A percentile compares a stretch with the other conserved stretches of the same genome.
Evolutionary conservation across 2,329 filamentous ascomycete genomes (phyloP).

Genomic region (Ophiocordyceps robertsii): DNA sequence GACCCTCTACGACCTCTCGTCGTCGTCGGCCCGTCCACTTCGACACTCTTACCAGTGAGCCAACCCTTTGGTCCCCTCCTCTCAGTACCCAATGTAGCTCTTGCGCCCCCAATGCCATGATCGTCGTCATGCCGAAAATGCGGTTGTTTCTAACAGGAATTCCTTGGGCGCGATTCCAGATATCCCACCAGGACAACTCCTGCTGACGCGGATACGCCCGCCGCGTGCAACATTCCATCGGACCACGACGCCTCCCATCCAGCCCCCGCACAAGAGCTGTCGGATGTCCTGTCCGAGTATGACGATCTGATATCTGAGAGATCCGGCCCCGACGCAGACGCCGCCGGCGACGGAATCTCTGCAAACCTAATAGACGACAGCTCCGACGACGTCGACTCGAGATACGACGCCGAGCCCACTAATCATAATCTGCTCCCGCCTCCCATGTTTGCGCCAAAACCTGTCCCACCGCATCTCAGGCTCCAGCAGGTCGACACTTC

Average conservation of each 20-base stretch:
- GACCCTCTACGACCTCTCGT: constrained; percentile 44
- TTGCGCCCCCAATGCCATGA: not conserved
- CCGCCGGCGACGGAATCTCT: constrained; percentile 11
- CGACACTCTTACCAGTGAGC: constrained; percentile 14
- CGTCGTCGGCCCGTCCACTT: constrained; percentile 12
- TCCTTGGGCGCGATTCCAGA: constrained; percentile 7
- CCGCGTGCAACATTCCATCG: constrained; percentile 24
- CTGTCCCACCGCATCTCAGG: constrained; percentile 37
- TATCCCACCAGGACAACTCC: constrained; percentile 11
- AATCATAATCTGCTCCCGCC: constrained; percentile 25
- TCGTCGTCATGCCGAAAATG: not conserved
- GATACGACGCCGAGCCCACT: constrained; percentile 10
- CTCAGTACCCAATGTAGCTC: not conserved
- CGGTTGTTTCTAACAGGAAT: constrained; percentile 14
- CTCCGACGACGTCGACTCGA: constrained; percentile 7
- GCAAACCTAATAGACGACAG: constrained; percentile 13
- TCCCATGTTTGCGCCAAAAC: constrained; percentile 35
- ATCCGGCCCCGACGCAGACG: constrained; percentile 13
- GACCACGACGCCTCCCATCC: constrained; percentile 23
- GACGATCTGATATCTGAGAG: constrained; percentile 27
- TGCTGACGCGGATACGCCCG: constrained; percentile 8
- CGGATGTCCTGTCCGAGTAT: constrained; percentile 29
- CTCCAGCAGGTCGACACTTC: constrained; percentile 28
- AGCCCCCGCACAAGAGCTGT: constrained; percentile 21
- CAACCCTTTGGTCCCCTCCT: not conserved